These are phyloP conservation scores for Dentipellis fragilis DNA, from an alignment of 768 basidiomycete species.

Conservation along the genomic window DNA sequence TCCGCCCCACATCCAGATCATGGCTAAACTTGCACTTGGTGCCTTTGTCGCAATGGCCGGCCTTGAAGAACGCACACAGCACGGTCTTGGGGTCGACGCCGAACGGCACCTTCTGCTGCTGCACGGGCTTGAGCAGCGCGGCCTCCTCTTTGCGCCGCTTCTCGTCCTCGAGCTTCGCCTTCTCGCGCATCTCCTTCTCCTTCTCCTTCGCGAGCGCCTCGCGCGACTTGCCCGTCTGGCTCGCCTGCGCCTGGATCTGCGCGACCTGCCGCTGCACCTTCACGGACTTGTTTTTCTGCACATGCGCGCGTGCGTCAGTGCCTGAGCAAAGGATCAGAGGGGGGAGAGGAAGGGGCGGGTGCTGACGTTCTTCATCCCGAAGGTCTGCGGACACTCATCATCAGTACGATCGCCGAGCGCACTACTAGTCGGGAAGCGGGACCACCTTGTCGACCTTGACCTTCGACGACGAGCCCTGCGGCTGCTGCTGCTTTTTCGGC, in stretches of 20 bases:
- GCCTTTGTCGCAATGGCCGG: constrained; percentile 89
- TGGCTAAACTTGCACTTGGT: constrained; percentile 97
- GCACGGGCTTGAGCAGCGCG: constrained; percentile 70
- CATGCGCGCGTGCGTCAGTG: constrained; percentile 1
- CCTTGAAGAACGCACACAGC: constrained; percentile 87
- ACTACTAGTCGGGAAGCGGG: constrained; percentile 15
- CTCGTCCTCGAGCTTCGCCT: constrained; percentile 71
- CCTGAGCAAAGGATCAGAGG: neutral
- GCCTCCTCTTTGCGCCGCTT: constrained; percentile 81
- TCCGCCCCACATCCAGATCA: constrained; percentile 78
- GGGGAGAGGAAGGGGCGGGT: neutral
- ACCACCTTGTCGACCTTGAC: constrained; percentile 75
- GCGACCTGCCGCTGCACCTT: constrained; percentile 85
- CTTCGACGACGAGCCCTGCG: constrained; percentile 45
- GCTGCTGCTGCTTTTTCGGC: constrained; percentile 63
- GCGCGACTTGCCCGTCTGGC: constrained; percentile 69
- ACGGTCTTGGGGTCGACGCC: constrained; percentile 96
- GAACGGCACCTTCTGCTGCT: constrained; percentile 81
- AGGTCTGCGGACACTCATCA: constrained; percentile 42
- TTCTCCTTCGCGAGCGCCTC: constrained; percentile 77
- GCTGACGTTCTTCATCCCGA: constrained; percentile 81
- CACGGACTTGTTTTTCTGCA: constrained; percentile 87
- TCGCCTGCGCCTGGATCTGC: constrained; percentile 68
- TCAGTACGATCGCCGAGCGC: constrained; percentile 17
- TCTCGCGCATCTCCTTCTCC: constrained; percentile 68